These are phyloP conservation scores for Sutorius eximius DNA, from an alignment of 1,284 basidiomycete species.

Conservation along the genomic window DNA sequence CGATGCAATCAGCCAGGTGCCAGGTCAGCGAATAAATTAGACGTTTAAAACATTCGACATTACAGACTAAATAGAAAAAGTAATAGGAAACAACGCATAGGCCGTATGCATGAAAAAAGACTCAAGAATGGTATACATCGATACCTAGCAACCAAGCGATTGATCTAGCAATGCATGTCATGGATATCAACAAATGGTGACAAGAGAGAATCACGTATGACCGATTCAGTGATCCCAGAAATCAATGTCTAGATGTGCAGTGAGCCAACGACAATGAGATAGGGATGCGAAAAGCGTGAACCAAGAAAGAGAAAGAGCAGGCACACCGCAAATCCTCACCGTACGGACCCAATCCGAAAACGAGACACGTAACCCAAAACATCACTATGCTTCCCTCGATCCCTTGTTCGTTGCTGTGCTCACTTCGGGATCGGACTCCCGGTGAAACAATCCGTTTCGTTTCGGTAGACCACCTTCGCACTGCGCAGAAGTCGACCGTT, in stretches of 20 bases:
- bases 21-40: conserved; percentile 29
- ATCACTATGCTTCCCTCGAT: conserved; percentile 54
- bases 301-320: background rate
- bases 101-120: background rate
- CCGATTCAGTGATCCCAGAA: conserved; percentile 8
- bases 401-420: conserved; percentile 24
- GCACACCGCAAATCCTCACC: conserved; percentile 5
- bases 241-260: conserved; percentile 14
- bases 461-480: conserved; percentile 29
- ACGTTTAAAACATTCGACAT: conserved; percentile 2
- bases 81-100: background rate
- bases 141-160: conserved; percentile 8
- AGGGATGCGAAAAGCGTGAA: conserved; percentile 2
- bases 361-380: conserved; percentile 15
- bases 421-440: conserved; percentile 35
- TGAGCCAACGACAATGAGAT: conserved; percentile 10
- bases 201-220: conserved; percentile 4
- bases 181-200: conserved; percentile 23
- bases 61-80: conserved; percentile 17
- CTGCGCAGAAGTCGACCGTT: conserved; percentile 32
- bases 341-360: conserved; percentile 3
- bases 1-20: background rate
- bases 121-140: conserved; percentile 23
- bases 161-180: conserved; percentile 28
- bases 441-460: conserved; percentile 32